Conservation (phyloP, 768 basidiomycete species). For the Tulasnella sp. region DNA sequence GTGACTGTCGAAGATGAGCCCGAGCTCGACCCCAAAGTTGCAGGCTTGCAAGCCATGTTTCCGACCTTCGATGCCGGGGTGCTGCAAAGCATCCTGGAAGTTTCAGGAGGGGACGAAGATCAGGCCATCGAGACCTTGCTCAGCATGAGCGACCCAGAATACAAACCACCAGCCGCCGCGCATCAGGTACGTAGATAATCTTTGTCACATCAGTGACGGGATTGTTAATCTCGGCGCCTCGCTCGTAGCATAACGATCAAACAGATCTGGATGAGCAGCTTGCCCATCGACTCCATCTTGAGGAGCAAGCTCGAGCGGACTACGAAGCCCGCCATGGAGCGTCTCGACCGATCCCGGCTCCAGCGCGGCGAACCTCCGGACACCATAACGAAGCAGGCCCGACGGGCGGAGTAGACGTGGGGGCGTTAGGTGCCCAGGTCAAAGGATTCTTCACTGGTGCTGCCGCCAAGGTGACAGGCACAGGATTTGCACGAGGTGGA, state of each 20-base stretch:
- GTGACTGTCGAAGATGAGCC: constrained; percentile 25
- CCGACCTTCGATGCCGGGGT: constrained; percentile 78
- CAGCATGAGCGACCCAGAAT: constrained; percentile 85
- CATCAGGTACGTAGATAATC: background rate
- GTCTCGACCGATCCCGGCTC: background rate
- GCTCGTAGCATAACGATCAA: constrained; percentile 51
- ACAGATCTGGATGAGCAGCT: constrained; percentile 79
- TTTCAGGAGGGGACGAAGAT: constrained; percentile 70
- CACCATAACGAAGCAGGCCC: background rate
- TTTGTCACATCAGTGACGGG: background rate
- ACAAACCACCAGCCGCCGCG: constrained; percentile 47
- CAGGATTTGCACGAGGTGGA: constrained; percentile 23
- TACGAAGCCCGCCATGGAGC: constrained; percentile 31
- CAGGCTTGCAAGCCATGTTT: constrained; percentile 67
- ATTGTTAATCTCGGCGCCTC: background rate
- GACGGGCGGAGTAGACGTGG: background rate
- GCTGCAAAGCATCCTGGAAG: constrained; percentile 72
- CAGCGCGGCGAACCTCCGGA: background rate
- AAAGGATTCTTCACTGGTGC: constrained; percentile 55
- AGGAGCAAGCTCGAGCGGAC: constrained; percentile 47
- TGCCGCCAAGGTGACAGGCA: constrained; percentile 18
- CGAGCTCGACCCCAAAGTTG: constrained; percentile 53
- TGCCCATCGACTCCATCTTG: constrained; percentile 69
- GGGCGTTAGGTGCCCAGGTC: constrained; percentile 27
- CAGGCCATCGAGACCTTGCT: constrained; percentile 75